Evolutionary conservation across 2,329 filamentous ascomycete genomes (phyloP).

Genomic region (Fusarium chuoi): DNA sequence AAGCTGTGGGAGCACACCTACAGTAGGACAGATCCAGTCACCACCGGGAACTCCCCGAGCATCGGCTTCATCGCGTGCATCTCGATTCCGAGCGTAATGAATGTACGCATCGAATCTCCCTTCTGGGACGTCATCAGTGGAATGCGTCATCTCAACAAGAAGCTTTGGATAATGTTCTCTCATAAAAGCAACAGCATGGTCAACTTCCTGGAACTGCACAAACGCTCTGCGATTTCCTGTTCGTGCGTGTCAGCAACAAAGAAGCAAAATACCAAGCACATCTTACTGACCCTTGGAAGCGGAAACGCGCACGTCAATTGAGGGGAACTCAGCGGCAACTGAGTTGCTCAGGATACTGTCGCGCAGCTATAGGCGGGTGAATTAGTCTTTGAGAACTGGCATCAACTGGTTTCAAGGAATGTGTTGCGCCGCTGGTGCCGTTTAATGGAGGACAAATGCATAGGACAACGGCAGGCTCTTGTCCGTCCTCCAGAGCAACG

Average conservation of each 20-base stretch:
- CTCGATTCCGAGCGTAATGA: slow-evolving; percentile 54
- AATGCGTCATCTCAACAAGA: slow-evolving; percentile 48
- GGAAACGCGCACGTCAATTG: slow-evolving; percentile 54
- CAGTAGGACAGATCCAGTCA: slow-evolving; percentile 52
- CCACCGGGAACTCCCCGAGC: slow-evolving; percentile 30
- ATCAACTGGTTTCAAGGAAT: slow-evolving; percentile 18
- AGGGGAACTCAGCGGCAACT: slow-evolving; percentile 49
- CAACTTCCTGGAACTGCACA: slow-evolving; percentile 54
- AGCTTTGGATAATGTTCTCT: slow-evolving; percentile 56
- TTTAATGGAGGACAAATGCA: slow-evolving; percentile 3
- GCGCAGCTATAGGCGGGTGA: slow-evolving; percentile 47
- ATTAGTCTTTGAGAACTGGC: slow-evolving; percentile 43
- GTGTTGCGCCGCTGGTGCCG: slow-evolving; percentile 8
- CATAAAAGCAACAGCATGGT: slow-evolving; percentile 55
- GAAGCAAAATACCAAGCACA: background rate
- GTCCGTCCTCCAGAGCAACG: slow-evolving; percentile 3
- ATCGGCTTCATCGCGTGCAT: slow-evolving; percentile 47
- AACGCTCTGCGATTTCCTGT: slow-evolving; percentile 55
- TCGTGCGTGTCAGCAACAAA: slow-evolving; percentile 19
- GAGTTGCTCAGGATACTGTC: slow-evolving; percentile 50
- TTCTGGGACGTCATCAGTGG: slow-evolving; percentile 53
- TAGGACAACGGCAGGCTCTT: background rate
- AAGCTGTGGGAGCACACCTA: slow-evolving; percentile 29
- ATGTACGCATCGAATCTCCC: slow-evolving; percentile 52
- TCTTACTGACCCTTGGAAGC: slow-evolving; percentile 47